Base-by-base conservation (phyloP, 2,329 filamentous ascomycete species). In the Nothomitra cinnamomea region DNA sequence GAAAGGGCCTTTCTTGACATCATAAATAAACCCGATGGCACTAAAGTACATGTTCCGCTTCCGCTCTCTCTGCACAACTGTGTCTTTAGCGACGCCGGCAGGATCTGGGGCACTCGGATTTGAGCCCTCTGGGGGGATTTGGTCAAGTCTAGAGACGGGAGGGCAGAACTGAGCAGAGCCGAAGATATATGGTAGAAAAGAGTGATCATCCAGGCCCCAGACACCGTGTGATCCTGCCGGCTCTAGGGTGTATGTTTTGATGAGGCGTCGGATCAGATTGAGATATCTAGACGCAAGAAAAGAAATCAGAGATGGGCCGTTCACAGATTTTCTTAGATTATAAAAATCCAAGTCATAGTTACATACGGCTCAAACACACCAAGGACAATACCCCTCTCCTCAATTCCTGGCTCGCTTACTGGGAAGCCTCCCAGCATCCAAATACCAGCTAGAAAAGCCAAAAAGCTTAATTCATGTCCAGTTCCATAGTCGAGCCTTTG, bases 121-220 rank as follows among this genome's bases (percentile, higher is more conserved):
- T 2, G 89, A 94, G 8, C 89, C 88, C 67, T 94, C 87, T 1
- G 79, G 74, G 0, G 86, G 87, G 61, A 87, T 84, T 1, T 76
- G 66, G 49, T 82, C 75, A 1, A 71, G 66, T 0, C 77, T 72
- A 25, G 72, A 70, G 58, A 95, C 85, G 1, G 89, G 77, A 0
- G 87, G 83, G 8, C 83, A 83, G 41, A 94, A 73, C 64, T 98
- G 92, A 0, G 92, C 89, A 1, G 89, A 95, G 32, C 92, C 92
- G 58, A 96, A 89, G 54, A 98, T 87, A 66, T 96, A 98, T 0
- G 92, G 85, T 24, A 92, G 67, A 65, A 98, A 96, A 7, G 81
- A 89, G 68, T 98, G 90, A 66, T 98, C 92, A 64, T 98, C 92
- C n/a, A 98, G 75, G 19, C 92, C 92, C 92, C 92, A 98, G 19